Base-by-base conservation (phyloP, 2,329 filamentous ascomycete genomes). In the Graphilbum sp. region DNA sequence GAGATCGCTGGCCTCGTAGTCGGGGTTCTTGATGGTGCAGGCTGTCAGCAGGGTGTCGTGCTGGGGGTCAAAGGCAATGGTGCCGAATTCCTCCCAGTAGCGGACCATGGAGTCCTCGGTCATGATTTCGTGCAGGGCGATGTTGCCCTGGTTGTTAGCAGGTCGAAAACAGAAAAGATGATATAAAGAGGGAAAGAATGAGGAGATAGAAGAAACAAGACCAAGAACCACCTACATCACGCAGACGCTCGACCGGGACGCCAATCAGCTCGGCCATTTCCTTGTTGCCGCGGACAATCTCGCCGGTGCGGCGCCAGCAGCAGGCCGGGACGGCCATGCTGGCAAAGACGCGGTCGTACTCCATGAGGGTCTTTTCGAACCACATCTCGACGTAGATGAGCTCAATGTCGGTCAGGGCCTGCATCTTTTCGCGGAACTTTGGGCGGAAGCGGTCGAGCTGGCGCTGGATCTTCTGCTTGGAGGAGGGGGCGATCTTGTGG, bases 21-120 rank as follows among this genome's bases (percentile, higher is more conserved):
- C 72, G 4, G 83, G 87, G 47, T 77, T 87, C 58, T 94, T 94
- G 44, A 98, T 62, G 11, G 83, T 80, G 54, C 90, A 98, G 47
- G 83, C 88, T 18, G 90, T 98, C 47, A 98, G 65, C 51, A 98
- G 84, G 18, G 88, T 92, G 55, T 98, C 94, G 54, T 96, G 90
- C 10, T 75, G 78, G 41, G 79, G 75, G 53, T 98, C 90, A 57
- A 98, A 98, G 10, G 90, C 92, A 50, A 98, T 96, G 5, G 86
- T 88, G 36, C 88, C 87, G 52, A 98, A 98, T 52, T 98, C 94
- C 59, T 98, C 90, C 90, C 90, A 98, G 52, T 98, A 98, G 50
- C 84, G 83, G 39, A 96, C 90, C 43, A 94, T 73, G 31, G 87
- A 92, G 44, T 93, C 85, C 61, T 98, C 90, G 3, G 85, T 86